Evolutionary conservation across 2,329 filamentous ascomycete species (phyloP), one percentile per base, ranked within the genome.

Genomic region (Botrytis elliptica): DNA sequence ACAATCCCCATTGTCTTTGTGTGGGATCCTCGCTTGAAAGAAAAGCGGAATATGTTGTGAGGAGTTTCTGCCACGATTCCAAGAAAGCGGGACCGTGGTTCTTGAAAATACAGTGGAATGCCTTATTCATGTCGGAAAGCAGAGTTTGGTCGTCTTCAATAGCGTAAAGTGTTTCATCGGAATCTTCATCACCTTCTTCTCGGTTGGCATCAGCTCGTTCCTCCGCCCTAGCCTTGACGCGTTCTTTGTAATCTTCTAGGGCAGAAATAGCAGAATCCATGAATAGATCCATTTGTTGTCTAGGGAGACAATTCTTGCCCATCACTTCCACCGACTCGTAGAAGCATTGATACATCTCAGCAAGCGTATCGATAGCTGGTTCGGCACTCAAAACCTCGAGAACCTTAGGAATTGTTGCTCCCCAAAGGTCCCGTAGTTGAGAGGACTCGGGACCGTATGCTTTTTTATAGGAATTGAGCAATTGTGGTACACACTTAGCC

Each of bases 291-390:
- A 99, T 95, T 82, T 97, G 92, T 57, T 91, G 87, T 57, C 87
- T 85, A 9, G 88, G 93, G 65, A 99, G 87, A 81, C 92, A 95
- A 79, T 93, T 90, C 83, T 93, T 93, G 74, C 95, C 95, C 77
- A 97, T 89, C 36, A 98, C 95, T 84, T 98, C 95, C 12, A 99
- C 91, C 40, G 94, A 97, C 83, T 99, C 96, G 83, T 99, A 99
- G 86, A 99, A 99, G 85, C 96, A 99, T 83, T 98, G 95, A 84
- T 98, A 99, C 94, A 99, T 98, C 84, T 98, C 96, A 2, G 96
- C 95, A 65, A 99, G 88, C 0, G 96, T 97, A 79, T 99, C 96
- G 74, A 99, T 95, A 1, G 95, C 94, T 33, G 96, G 95, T 84
- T 99, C 96, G 0, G 95, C 95, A 75, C 92, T 93, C 57, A 99